Base-by-base conservation (phyloP, 176 grass and related monocot genomes). In the Carex cristatella region DNA sequence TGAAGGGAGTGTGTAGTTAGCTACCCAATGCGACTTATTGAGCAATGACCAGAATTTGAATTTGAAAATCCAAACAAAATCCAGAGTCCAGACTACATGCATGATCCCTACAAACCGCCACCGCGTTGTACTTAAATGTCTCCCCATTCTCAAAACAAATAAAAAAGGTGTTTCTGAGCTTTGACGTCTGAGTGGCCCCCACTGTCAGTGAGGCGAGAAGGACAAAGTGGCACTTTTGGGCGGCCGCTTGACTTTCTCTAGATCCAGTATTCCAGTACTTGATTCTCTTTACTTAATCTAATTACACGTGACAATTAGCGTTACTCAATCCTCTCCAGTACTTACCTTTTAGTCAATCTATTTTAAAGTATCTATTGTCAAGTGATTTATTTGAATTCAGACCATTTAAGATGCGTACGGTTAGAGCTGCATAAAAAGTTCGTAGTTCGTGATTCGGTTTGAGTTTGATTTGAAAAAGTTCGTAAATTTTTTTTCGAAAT, bases 251-350 rank as follows among this genome's bases (percentile, higher is more conserved):
- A 51, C 13, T 33, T 33, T 69, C 38, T 69, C 65, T 69, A 32
- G 65, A 69, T 69, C 65, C 65, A 69, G 65, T 28, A 23, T 23
- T 23, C 23, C 23, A 23, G 23, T 23, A 5, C 48, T 53, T 75
- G 71, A 75, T 75, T 75, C 71, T 75, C 4, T 75, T 54, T 14
- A 48, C 46, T 76, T 76, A 30, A 75, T 76, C 46, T 76, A 76
- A 53, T 76, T 54, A 51, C 71, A 76, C 71, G 71, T 76, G 71
- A 75, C 9, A n/a, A 75, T 75, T 75, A 74, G 1, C n/a, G 5
- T 14, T 0, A 1, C 1, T 54, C n/a, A 54, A 31, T 76, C 42
- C 71, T 7, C 71, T 76, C 71, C 71, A 30, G 10, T 74, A 5
- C 16, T 8, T 7, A 6, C 19, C 0, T n/a, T 4, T 19, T 4